phyloP scores from a whole-genome alignment of 1,284 basidiomycete genomes.

The Sutorius eximius region DNA sequence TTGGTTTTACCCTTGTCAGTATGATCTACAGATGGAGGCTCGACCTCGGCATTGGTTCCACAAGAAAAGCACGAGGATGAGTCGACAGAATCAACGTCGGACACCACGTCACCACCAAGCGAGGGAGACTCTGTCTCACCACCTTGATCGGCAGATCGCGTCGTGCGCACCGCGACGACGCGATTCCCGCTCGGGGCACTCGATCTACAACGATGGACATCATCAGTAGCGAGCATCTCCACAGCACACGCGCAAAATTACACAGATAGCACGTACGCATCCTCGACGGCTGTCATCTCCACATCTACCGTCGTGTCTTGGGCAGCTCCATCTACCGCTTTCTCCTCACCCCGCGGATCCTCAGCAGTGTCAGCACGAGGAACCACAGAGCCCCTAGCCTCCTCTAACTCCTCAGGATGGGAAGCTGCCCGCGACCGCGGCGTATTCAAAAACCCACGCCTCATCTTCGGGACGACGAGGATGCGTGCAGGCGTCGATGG shows the following conservation, averaged over 20 bases:
- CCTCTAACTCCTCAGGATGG: not conserved
- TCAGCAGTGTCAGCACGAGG: too few relatives aligned
- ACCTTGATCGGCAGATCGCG: not conserved
- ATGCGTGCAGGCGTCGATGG: too few relatives aligned
- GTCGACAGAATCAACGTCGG: too few relatives aligned
- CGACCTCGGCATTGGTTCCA: not conserved
- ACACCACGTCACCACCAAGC: not conserved
- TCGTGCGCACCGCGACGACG: not conserved
- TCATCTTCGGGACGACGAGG: constrained; percentile 11
- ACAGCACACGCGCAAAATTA: too few relatives aligned
- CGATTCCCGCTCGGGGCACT: not conserved
- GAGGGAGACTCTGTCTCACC: not conserved
- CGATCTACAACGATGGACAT: not conserved
- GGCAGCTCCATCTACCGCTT: too few relatives aligned
- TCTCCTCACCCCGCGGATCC: too few relatives aligned
- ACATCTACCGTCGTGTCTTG: not conserved
- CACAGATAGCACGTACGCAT: not conserved
- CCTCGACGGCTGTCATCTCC: not conserved
- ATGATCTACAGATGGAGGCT: not conserved
- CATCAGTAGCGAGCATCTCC: too few relatives aligned
- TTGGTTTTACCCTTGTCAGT: not conserved
- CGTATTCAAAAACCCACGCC: constrained; percentile 18
- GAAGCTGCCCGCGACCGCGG: not conserved
- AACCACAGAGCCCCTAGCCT: too few relatives aligned
- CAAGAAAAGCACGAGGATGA: not conserved